Percentiles rank a stretch among this genome's conserved stretches.
phyloP scores from a whole-genome alignment of 306 rosid species.

The Casuarina equisetifolia region DNA sequence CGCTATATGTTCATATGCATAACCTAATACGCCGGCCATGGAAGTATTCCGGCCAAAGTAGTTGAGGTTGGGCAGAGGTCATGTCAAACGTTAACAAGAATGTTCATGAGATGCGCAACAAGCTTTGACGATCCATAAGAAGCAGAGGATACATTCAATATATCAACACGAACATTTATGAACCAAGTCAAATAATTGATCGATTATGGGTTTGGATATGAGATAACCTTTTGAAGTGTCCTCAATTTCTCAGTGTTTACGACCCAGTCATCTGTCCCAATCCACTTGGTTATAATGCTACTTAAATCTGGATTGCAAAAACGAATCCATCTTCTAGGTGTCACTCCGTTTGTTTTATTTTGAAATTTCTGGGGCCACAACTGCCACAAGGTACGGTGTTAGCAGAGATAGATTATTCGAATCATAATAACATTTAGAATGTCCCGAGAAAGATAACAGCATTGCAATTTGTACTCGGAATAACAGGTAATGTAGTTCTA shows the following conservation, averaged over 20 bases:
- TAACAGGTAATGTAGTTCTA: too few species aligned
- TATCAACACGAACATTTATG: not conserved
- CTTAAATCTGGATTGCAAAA: constrained; percentile 91
- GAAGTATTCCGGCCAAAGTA: too few species aligned
- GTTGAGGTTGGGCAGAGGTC: not conserved
- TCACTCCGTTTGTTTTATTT: constrained; percentile 98
- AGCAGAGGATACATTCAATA: not conserved
- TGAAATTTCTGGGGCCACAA: constrained; percentile 97
- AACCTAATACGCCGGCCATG: too few species aligned
- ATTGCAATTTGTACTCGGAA: too few species aligned
- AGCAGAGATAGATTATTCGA: constrained; percentile 29
- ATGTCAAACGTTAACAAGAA: not conserved
- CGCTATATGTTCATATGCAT: too few species aligned
- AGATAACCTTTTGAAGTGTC: constrained; percentile 61
- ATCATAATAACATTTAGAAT: too few species aligned
- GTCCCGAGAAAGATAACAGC: too few species aligned
- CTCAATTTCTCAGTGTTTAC: constrained; percentile 76
- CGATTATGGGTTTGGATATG: not conserved
- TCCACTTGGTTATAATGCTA: constrained; percentile 66
- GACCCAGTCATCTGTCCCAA: constrained; percentile 93
- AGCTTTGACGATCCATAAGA: not conserved
- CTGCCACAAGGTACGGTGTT: constrained; percentile 44
- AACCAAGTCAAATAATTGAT: not conserved
- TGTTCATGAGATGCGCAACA: not conserved
- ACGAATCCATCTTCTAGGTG: constrained; percentile 97